Base-by-base conservation (phyloP, 257 asterid species). In the Orobanche coerulescens region DNA sequence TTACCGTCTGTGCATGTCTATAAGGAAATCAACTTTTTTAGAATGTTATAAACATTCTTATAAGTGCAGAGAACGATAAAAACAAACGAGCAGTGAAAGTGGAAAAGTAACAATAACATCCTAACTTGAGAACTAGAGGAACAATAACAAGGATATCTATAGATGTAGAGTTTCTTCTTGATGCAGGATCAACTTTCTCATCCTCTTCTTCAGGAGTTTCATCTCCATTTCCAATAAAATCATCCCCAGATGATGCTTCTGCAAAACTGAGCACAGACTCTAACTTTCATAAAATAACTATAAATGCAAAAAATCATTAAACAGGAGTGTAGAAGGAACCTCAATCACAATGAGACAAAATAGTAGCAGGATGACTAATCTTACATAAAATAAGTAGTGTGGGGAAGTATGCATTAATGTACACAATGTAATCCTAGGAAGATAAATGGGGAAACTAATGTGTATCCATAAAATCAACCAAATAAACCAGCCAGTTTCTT, bases 211-310 rank as follows among this genome's bases (percentile, higher is more conserved):
- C 86, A 9, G 81, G 76, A 6, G 73, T 73, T 70, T 72, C 89
- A 6, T 51, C 69, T 39, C 42, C 82, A 54, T 58, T 61, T 43
- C 66, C 83, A 24, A 61, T 44, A 52, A 79, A 58, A 77, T 79
- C 87, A 67, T 83, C 94, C 57, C 75, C 94, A 47, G 94, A 76
- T 57, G 90, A 82, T 36, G 58, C 68, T 71, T 84, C 97, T 56
- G 79, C 78, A 78, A 84, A 89, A 69, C 97, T 86, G 82, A 69
- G 55, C 40, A 65, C 4, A 64, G 37, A 71, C 37, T 26, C 11
- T 26, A 42, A n/a, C 52, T 57, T 69, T 73, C 57, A 42, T 40
- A 42, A 55, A 36, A 49, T 42, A 64, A 26, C 23, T 37, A 22
- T 13, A 58, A 54, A 71, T 37, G n/a, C 28, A 1, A 65, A 51